Base-by-base conservation (phyloP, 306 rosid species). In the Casuarina equisetifolia region DNA sequence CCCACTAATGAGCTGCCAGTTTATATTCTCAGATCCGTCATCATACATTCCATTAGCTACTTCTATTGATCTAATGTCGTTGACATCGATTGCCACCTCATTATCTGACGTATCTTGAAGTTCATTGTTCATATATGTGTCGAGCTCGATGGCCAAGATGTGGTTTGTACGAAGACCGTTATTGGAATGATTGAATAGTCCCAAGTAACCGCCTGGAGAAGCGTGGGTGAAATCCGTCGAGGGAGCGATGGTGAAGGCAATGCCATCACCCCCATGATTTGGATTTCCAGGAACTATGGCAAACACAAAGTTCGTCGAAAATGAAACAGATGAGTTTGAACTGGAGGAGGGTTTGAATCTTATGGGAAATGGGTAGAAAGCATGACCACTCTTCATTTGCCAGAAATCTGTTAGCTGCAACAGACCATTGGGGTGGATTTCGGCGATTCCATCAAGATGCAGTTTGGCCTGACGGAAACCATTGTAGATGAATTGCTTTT, bases 61-160 rank as follows among this genome's bases (percentile, higher is more conserved):
- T 9, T 32, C n/a, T 1, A 16, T 13, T 7, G 86, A 85, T 4
- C 4, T 4, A 75, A 85, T 50, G 15, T 72, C 45, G 25, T 85
- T 73, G 43, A 85, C 67, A 43, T 85, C 88, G 0, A 85, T 73
- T 19, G 84, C 86, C 39, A 82, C 84, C 44, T 82, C 86, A 39
- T 78, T 70, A 0, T 69, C 3, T 38, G 48, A 1, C 9, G 71
- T 70, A 6, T 78, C 76, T 46, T 2, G 0, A 3, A 46, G 48
- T 3, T 38, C 45, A 0, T 6, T 0, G 35, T 16, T 38, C 70
- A 3, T 3, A 3, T 2, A 4, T 4, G 71, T 36, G 2, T 78
- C 76, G 0, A 85, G 72, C 80, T 85, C 88, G 32, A 85, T 68
- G 1, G 82, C 86, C 3, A 85, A 76, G 19, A 85, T 62, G 55